Conservation (phyloP, 169 alveolate genomes). For the Plasmodium knowlesi region DNA sequence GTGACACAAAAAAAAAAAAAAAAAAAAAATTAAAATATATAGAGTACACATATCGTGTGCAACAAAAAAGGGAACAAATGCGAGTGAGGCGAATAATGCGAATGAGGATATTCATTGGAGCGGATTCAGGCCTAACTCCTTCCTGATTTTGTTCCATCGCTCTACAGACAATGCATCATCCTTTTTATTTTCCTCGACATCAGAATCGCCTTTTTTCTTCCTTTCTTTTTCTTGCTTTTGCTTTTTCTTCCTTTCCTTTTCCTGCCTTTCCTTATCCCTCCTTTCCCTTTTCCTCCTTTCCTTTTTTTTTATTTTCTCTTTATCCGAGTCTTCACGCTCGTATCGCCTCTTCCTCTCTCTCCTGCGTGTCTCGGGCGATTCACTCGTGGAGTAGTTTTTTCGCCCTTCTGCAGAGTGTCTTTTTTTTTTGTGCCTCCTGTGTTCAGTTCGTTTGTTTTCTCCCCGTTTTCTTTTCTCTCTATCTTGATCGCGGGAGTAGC, state of each 20-base stretch:
- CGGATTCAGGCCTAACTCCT: constrained; percentile 86
- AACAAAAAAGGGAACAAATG: neutral
- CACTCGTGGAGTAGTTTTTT: constrained; percentile 23
- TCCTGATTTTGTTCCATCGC: constrained; percentile 83
- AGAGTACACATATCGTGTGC: neutral
- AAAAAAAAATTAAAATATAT: no score
- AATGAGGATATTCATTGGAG: constrained; percentile 51
- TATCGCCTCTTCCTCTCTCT: neutral
- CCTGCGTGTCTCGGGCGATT: neutral
- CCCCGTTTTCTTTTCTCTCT: neutral
- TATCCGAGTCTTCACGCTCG: constrained; percentile 11
- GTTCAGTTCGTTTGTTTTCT: neutral
- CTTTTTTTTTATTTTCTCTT: neutral
- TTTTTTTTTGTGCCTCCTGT: constrained; percentile 5
- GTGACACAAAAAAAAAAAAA: constrained; percentile 4
- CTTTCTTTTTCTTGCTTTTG: neutral
- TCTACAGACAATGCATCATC: constrained; percentile 84
- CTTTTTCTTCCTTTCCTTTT: neutral
- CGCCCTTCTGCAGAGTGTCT: constrained; percentile 6
- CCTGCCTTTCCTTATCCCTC: neutral
- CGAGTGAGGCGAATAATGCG: neutral
- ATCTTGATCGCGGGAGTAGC: neutral
- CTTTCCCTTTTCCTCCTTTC: neutral
- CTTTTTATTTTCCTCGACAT: constrained; percentile 30
- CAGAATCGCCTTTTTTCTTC: neutral